A percentile compares a stretch with the other conserved stretches of the same genome.
Evolutionary conservation across 2,329 filamentous ascomycete species (phyloP).

Genomic region (Sarocladiaceae sp.): DNA sequence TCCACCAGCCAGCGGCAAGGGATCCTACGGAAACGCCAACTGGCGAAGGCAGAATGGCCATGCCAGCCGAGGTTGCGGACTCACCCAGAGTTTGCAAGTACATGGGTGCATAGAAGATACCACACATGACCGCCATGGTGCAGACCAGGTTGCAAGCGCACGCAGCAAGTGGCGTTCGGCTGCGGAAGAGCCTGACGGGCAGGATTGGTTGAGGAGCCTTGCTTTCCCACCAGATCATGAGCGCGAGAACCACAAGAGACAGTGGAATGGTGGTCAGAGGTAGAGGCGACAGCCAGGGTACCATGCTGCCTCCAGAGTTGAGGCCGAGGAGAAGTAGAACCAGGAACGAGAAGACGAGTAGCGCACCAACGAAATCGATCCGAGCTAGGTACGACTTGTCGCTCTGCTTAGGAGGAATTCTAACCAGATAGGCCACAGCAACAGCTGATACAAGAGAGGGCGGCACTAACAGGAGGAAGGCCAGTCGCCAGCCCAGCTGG

Average conservation of each 20-base stretch:
- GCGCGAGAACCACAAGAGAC: slow-evolving; percentile 54
- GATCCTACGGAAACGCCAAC: slow-evolving; percentile 69
- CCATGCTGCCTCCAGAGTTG: slow-evolving; percentile 77
- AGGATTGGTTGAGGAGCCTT: slow-evolving; percentile 73
- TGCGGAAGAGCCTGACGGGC: slow-evolving; percentile 67
- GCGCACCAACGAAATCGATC: slow-evolving; percentile 75
- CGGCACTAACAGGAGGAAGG: slow-evolving; percentile 50
- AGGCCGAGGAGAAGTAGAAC: slow-evolving; percentile 73
- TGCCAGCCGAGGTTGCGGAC: slow-evolving; percentile 65
- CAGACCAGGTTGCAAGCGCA: slow-evolving; percentile 74
- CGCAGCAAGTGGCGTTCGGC: slow-evolving; percentile 70
- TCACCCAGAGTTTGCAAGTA: slow-evolving; percentile 76
- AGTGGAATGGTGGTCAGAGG: slow-evolving; percentile 68
- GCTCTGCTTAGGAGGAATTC: slow-evolving; percentile 69
- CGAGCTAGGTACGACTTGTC: slow-evolving; percentile 66
- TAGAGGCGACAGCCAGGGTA: slow-evolving; percentile 79
- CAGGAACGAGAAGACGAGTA: slow-evolving; percentile 61
- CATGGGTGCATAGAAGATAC: slow-evolving; percentile 76
- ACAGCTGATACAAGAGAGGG: slow-evolving; percentile 68
- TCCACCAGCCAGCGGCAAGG: slow-evolving; percentile 64
- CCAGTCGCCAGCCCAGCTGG: slow-evolving; percentile 36
- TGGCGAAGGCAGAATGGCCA: slow-evolving; percentile 70
- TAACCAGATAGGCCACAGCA: slow-evolving; percentile 63
- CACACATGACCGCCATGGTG: slow-evolving; percentile 71
- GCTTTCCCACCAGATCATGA: slow-evolving; percentile 71